Evolutionary conservation across 2,329 filamentous ascomycete species (phyloP).

Genomic region (Aspergillus pseudotamarii): DNA sequence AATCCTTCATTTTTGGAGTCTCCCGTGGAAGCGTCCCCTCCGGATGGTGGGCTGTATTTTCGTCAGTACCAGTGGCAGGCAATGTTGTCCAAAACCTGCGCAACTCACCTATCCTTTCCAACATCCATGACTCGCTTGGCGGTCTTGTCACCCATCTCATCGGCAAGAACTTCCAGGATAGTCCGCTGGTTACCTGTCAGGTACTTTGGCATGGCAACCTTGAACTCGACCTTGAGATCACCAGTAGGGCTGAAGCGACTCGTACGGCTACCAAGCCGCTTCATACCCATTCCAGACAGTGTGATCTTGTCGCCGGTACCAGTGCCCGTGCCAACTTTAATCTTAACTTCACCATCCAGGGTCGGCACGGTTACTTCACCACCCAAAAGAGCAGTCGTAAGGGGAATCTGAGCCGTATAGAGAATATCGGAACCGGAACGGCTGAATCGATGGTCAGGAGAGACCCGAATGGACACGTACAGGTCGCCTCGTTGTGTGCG

Average conservation of each 20-base stretch:
- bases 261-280: slow-evolving; percentile 68
- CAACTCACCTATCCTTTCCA: slow-evolving; percentile 57
- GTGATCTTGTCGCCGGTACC: slow-evolving; percentile 91
- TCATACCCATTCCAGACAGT: slow-evolving; percentile 90
- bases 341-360: slow-evolving; percentile 83
- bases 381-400: slow-evolving; percentile 90
- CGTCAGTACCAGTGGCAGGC: slow-evolving; percentile 10
- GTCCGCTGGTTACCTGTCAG: slow-evolving; percentile 88
- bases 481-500: slow-evolving; percentile 80
- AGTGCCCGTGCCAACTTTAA: slow-evolving; percentile 89
- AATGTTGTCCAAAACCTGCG: neutral
- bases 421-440: slow-evolving; percentile 86
- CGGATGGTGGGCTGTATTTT: slow-evolving; percentile 25
- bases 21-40: slow-evolving; percentile 20
- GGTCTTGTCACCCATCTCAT: slow-evolving; percentile 91
- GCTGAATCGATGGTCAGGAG: slow-evolving; percentile 86
- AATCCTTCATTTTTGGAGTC: slow-evolving; percentile 81
- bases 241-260: slow-evolving; percentile 64
- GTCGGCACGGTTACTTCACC: slow-evolving; percentile 90
- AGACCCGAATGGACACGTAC: slow-evolving; percentile 86
- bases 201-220: slow-evolving; percentile 93
- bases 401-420: slow-evolving; percentile 85
- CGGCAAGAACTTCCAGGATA: slow-evolving; percentile 91
- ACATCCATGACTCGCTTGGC: slow-evolving; percentile 93
- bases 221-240: slow-evolving; percentile 92